A percentile compares a stretch with the other conserved stretches of the same genome.
Evolutionary conservation across 2,329 filamentous ascomycete species (phyloP).

Genomic region (Cercospora sesami): DNA sequence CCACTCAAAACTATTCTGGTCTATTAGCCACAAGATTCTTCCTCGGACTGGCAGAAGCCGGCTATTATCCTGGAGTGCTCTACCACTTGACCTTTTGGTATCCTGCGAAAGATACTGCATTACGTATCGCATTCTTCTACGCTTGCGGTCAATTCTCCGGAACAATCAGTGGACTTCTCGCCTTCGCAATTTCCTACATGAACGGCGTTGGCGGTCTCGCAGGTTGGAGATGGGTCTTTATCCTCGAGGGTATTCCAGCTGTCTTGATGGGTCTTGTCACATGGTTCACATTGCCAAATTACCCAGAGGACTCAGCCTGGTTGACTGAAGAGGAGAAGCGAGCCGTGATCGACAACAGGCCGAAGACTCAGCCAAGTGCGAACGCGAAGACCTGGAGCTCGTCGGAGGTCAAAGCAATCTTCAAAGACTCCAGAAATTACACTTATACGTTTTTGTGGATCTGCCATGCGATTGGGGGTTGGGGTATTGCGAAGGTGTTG

Average conservation of each 20-base stretch:
- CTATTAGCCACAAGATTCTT: conserved; percentile 30
- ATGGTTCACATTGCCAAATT: conserved; percentile 56
- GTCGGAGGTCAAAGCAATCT: conserved; percentile 22
- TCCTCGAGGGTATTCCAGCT: conserved; percentile 27
- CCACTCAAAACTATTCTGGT: conserved; percentile 29
- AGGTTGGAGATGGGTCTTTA: conserved; percentile 31
- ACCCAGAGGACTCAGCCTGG: conserved; percentile 58
- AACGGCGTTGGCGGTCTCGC: conserved; percentile 42
- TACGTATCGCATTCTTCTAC: conserved; percentile 41
- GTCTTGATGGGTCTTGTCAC: conserved; percentile 46
- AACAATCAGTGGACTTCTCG: conserved; percentile 48
- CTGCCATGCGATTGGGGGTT: conserved; percentile 36
- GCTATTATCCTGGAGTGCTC: conserved; percentile 32
- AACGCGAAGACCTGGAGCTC: conserved; percentile 29
- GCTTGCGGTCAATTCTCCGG: conserved; percentile 40
- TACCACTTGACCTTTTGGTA: conserved; percentile 39
- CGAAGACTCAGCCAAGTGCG: conserved; percentile 26
- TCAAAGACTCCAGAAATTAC: conserved; percentile 26
- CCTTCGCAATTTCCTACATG: conserved; percentile 46
- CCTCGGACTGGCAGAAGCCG: conserved; percentile 34
- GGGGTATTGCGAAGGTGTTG: conserved; percentile 42
- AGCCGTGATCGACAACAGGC: conserved; percentile 23
- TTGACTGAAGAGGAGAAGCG: conserved; percentile 47
- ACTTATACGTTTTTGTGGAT: conserved; percentile 32
- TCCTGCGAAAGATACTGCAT: conserved; percentile 36